Conservation (phyloP, 2,329 filamentous ascomycete species). For the Davidsoniella virescens region DNA sequence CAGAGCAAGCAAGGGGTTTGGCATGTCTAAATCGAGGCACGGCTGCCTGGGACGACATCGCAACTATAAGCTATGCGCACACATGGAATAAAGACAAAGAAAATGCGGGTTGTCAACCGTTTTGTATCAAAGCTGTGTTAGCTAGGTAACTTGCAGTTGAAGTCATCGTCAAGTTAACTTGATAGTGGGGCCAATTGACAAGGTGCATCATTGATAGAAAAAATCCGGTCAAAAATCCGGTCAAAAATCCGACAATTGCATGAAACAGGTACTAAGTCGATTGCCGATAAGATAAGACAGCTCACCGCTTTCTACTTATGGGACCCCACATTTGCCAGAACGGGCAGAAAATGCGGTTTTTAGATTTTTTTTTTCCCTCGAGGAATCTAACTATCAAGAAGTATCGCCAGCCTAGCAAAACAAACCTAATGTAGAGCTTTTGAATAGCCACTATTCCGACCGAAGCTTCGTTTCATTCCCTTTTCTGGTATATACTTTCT, state of each 20-base stretch:
- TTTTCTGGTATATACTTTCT: not conserved
- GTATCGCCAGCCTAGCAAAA: not conserved
- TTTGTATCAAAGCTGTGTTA: not conserved
- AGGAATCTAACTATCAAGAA: not conserved
- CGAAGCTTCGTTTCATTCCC: not conserved
- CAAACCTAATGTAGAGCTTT: not conserved
- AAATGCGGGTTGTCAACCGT: not conserved
- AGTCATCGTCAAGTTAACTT: not conserved
- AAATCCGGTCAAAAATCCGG: too few relatives aligned
- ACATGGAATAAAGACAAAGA: constrained; percentile 6
- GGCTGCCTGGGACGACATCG: constrained; percentile 11
- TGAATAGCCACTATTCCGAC: not conserved
- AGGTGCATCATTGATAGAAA: too few relatives aligned
- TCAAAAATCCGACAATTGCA: constrained; percentile 8
- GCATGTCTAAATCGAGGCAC: constrained; percentile 11
- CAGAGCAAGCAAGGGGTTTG: constrained; percentile 1
- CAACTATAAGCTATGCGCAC: not conserved
- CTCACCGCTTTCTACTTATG: constrained; percentile 8
- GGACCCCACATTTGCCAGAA: constrained; percentile 1
- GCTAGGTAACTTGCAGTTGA: constrained; percentile 1
- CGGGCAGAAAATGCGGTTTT: constrained; percentile 11
- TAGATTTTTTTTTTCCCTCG: constrained; percentile 4
- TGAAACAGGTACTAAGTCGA: not conserved
- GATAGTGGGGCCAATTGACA: constrained; percentile 4
- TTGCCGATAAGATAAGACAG: constrained; percentile 12